A percentile compares a stretch with the other conserved stretches of the same genome.
Conservation (phyloP, 2,329 filamentous ascomycete species). For the Aspergillus sp. region DNA sequence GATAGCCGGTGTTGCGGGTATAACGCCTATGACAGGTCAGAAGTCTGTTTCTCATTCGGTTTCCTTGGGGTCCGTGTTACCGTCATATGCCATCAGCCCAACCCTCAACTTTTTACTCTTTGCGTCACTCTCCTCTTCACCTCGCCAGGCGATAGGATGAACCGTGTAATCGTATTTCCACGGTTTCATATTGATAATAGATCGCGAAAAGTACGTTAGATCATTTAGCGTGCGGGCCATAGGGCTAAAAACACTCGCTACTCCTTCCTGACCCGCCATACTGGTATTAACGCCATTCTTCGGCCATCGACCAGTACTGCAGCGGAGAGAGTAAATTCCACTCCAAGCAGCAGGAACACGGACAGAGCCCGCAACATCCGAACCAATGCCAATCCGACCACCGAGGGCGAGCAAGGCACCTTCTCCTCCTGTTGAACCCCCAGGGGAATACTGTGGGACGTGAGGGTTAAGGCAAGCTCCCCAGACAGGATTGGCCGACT, state of each 20-base stretch:
- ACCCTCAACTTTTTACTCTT: conserved; percentile 66
- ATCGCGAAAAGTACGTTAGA: conserved; percentile 77
- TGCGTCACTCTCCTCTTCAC: conserved; percentile 60
- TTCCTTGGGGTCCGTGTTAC: conserved; percentile 28
- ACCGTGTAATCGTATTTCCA: conserved; percentile 88
- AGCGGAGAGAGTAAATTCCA: conserved; percentile 82
- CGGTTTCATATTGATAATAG: conserved; percentile 75
- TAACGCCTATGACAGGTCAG: conserved; percentile 56
- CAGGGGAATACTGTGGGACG: conserved; percentile 78
- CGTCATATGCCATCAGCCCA: conserved; percentile 75
- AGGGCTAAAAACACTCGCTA: conserved; percentile 84
- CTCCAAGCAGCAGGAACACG: conserved; percentile 85
- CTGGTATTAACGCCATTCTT: conserved; percentile 80
- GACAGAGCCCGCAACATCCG: conserved; percentile 87
- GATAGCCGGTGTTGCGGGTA: conserved; percentile 84
- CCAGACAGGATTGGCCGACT: conserved; percentile 79
- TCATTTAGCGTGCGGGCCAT: conserved; percentile 87
- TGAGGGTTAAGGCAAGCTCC: conserved; percentile 80
- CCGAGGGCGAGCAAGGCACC: conserved; percentile 76
- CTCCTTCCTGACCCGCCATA: conserved; percentile 90
- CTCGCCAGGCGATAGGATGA: conserved; percentile 79
- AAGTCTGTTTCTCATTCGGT: neutral
- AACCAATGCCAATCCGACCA: conserved; percentile 84
- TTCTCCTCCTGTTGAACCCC: conserved; percentile 86
- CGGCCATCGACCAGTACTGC: conserved; percentile 87